Conservation (phyloP, 2,329 filamentous ascomycete genomes). For the Aspergillus oerlinghausenensis region DNA sequence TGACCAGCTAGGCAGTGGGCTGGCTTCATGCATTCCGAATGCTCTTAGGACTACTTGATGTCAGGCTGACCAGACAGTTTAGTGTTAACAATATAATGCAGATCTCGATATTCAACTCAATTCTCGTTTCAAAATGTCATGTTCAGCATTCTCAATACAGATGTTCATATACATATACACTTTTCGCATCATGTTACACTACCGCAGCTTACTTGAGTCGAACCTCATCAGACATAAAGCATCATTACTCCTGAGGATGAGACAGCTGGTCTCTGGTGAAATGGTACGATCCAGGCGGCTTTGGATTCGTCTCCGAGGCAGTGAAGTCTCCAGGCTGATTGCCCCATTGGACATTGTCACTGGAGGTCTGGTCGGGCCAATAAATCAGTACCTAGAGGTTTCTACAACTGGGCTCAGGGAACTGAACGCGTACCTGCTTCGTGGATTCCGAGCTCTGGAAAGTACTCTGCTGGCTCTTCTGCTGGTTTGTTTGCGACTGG, state of each 20-base stretch:
- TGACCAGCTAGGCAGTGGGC: no score
- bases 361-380: neutral
- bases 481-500: neutral
- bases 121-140: neutral
- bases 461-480: neutral
- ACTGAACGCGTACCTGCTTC: neutral
- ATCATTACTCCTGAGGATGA: conserved; percentile 5
- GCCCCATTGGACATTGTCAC: neutral
- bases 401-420: neutral
- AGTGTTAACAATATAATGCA: neutral
- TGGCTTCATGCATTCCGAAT: neutral
- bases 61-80: neutral
- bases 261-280: conserved; percentile 1
- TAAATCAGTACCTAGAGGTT: neutral
- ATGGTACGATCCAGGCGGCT: neutral
- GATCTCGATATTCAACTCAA: neutral
- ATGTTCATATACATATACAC: neutral
- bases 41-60: neutral
- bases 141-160: neutral
- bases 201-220: neutral
- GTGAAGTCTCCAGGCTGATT: neutral
- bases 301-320: neutral
- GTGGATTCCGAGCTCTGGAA: neutral
- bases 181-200: neutral
- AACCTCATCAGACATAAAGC: neutral